Evolutionary conservation across 495 filamentous ascomycete genomes (phyloP).

Genomic region (Penicillium atrosanguineum): DNA sequence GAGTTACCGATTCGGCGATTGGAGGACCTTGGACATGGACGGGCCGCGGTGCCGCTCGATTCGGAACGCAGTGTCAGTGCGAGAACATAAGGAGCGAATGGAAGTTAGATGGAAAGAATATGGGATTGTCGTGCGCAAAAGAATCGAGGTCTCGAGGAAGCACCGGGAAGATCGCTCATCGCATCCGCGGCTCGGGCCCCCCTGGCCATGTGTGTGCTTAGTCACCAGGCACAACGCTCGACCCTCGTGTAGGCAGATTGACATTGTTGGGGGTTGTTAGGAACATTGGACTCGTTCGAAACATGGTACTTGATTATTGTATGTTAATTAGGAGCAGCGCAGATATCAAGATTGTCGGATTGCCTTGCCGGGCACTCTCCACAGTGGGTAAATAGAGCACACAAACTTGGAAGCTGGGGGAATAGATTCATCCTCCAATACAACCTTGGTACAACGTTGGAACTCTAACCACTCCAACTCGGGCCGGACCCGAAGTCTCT

Average conservation of each 20-base stretch:
- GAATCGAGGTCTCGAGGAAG: slow-evolving; percentile 1
- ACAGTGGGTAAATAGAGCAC: background rate
- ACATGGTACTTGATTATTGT: background rate
- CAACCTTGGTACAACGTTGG: no score
- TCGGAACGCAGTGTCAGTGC: slow-evolving; percentile 11
- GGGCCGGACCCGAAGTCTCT: background rate
- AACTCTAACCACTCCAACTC: background rate
- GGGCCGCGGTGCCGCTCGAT: slow-evolving; percentile 21
- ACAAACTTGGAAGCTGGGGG: background rate
- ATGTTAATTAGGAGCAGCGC: background rate
- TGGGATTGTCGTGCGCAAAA: slow-evolving; percentile 1
- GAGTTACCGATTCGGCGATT: slow-evolving; percentile 23
- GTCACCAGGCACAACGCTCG: slow-evolving; percentile 9
- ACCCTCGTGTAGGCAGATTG: background rate
- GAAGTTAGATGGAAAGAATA: slow-evolving; percentile 16
- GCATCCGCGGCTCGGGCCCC: slow-evolving; percentile 20
- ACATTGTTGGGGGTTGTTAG: no score
- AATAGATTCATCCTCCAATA: no score
- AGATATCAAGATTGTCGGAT: background rate
- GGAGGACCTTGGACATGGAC: slow-evolving; percentile 26
- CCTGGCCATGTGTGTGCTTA: slow-evolving; percentile 27
- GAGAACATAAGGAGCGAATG: slow-evolving; percentile 26
- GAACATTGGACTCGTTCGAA: background rate
- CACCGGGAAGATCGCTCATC: slow-evolving; percentile 10
- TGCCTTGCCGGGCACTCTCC: background rate